phyloP scores from a whole-genome alignment of 192 early-diverging fungal species.

The Geosiphon pyriformis region DNA sequence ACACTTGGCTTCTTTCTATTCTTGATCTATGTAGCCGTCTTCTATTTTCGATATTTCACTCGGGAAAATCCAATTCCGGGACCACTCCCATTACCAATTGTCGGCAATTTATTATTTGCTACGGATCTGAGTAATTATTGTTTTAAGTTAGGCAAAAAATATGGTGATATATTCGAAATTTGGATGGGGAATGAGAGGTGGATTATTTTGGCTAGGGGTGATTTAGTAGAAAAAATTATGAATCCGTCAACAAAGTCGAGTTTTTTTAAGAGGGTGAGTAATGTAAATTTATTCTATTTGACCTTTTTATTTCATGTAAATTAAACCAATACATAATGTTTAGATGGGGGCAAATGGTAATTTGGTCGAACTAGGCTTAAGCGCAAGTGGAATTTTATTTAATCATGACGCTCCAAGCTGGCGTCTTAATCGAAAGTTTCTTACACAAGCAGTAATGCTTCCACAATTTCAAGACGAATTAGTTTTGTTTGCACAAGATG shows the following conservation, averaged over 20 bases:
- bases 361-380: neutral
- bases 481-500: neutral
- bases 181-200: neutral
- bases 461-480: neutral
- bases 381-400: neutral
- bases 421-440: constrained; percentile 1
- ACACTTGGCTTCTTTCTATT: neutral
- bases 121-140: neutral
- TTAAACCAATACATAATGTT: neutral
- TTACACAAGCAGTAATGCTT: neutral
- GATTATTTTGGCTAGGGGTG: constrained; percentile 8
- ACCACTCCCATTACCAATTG: constrained; percentile 15
- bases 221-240: constrained; percentile 12
- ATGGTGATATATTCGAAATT: constrained; percentile 14
- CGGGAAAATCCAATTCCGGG: constrained; percentile 14
- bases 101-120: constrained; percentile 11
- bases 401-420: neutral
- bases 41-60: constrained; percentile 5
- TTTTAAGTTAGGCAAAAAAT: neutral
- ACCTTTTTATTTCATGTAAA: too few relatives aligned
- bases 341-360: neutral
- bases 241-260: neutral
- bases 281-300: too few relatives aligned
- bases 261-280: too few relatives aligned
- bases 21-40: constrained; percentile 3